phyloP scores from a whole-genome alignment of 306 rosid species.

The Fragaria ananassa region DNA sequence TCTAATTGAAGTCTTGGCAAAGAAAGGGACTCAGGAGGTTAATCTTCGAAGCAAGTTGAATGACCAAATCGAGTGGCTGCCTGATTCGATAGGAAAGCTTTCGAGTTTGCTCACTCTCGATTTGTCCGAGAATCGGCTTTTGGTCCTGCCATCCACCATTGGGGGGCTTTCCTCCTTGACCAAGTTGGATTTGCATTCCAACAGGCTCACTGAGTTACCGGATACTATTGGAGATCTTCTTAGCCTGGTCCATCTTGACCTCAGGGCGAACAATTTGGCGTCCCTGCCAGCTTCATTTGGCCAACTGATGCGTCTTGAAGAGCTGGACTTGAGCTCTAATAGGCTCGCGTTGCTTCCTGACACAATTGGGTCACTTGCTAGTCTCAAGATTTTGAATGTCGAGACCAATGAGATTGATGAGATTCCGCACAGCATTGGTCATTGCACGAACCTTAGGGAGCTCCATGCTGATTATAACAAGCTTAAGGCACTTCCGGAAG shows the following conservation, averaged over 20 bases:
- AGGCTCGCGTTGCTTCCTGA: slow-evolving; percentile 60
- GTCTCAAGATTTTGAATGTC: slow-evolving; percentile 57
- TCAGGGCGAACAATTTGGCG: slow-evolving; percentile 57
- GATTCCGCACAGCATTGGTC: slow-evolving; percentile 71
- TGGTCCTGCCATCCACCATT: slow-evolving; percentile 60
- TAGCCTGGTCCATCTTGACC: slow-evolving; percentile 55
- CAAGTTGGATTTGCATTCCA: slow-evolving; percentile 72
- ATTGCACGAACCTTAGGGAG: slow-evolving; percentile 65
- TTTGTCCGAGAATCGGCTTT: slow-evolving; percentile 73
- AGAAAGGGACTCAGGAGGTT: slow-evolving; percentile 64
- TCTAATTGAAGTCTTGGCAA: slow-evolving; percentile 70
- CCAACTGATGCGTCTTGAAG: slow-evolving; percentile 62
- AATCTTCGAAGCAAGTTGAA: slow-evolving; percentile 59
- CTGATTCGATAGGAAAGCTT: slow-evolving; percentile 78
- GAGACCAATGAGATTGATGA: slow-evolving; percentile 86
- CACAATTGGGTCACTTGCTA: slow-evolving; percentile 60
- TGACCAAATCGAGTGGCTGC: slow-evolving; percentile 88
- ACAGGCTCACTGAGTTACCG: slow-evolving; percentile 59
- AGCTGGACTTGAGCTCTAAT: slow-evolving; percentile 82
- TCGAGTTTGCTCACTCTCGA: slow-evolving; percentile 67
- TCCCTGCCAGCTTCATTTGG: slow-evolving; percentile 65
- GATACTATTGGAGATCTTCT: slow-evolving; percentile 63
- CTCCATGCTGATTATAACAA: slow-evolving; percentile 68
- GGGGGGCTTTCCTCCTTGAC: slow-evolving; percentile 71
- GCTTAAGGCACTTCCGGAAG: slow-evolving; percentile 88